These are phyloP conservation scores for Monotropa hypopitys DNA, from an alignment of 179 eudicot genomes.

Conservation along the genomic window DNA sequence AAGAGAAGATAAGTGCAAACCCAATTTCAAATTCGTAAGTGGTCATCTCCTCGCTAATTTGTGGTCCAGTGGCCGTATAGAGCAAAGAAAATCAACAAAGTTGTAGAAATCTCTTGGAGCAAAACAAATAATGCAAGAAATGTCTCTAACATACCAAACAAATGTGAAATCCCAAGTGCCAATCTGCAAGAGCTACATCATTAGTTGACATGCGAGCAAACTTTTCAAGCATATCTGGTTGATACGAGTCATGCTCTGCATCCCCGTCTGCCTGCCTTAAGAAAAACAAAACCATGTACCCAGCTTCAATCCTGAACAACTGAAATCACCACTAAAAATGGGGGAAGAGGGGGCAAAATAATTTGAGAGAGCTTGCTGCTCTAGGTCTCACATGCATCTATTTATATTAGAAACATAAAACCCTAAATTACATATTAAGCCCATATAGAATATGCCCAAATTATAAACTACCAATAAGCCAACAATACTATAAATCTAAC, in stretches of 20 bases:
- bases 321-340: neutral
- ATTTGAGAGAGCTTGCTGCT: no score
- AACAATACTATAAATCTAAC: neutral
- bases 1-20: neutral
- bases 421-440: no score
- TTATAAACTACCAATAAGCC: no score
- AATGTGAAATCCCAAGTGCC: constrained; percentile 95
- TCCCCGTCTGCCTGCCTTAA: constrained; percentile 66
- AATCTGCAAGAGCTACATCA: constrained; percentile 66
- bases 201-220: constrained; percentile 44
- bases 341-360: no score
- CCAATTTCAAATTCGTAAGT: neutral
- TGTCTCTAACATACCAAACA: constrained; percentile 47
- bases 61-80: neutral
- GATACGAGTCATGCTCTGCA: constrained; percentile 38
- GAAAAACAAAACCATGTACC: constrained; percentile 12
- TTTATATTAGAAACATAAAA: no score
- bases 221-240: constrained; percentile 43
- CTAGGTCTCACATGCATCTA: no score
- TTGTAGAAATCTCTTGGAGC: neutral
- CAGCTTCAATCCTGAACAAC: constrained; percentile 1
- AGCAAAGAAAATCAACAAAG: neutral
- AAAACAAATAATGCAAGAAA: neutral
- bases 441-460: no score
- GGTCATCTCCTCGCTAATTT: neutral